These are phyloP conservation scores for Trichophyton equinum DNA, from an alignment of 2,329 filamentous ascomycete species.

Conservation along the genomic window DNA sequence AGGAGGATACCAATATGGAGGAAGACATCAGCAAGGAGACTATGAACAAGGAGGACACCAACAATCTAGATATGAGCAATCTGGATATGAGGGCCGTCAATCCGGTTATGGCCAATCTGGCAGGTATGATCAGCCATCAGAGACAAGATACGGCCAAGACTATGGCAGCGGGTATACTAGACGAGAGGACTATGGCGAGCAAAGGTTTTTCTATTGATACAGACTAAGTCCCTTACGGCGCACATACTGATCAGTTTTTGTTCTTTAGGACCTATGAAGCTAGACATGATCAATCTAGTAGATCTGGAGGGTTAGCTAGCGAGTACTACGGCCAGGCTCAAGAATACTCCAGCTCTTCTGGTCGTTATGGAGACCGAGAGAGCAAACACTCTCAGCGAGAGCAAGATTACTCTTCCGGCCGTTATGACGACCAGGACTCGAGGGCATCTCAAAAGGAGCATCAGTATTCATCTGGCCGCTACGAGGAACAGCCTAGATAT, in stretches of 20 bases:
- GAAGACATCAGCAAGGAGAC: background rate
- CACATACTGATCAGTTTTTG: background rate
- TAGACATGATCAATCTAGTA: background rate
- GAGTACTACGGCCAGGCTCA: constrained; percentile 12
- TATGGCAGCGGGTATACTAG: constrained; percentile 3
- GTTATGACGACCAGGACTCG: background rate
- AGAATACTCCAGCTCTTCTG: constrained; percentile 12
- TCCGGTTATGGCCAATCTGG: background rate
- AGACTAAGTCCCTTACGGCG: background rate
- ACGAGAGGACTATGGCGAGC: constrained; percentile 2
- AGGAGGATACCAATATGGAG: constrained; percentile 6
- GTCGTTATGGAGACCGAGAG: constrained; percentile 6
- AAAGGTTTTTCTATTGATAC: background rate
- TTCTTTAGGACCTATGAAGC: constrained; percentile 3
- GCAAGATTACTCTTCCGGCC: background rate
- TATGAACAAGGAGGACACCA: too few relatives aligned
- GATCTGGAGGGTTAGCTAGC: constrained; percentile 13
- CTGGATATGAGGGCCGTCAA: constrained; percentile 3
- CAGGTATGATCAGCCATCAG: background rate
- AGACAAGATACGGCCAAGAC: background rate
- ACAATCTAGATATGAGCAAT: background rate
- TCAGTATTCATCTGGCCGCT: background rate
- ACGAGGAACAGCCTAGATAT: background rate
- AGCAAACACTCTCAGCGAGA: background rate
- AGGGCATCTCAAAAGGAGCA: background rate